Evolutionary conservation across 139 green algal species (phyloP), one percentile per base, ranked within the genome.

Genomic region (Eudorina sp.): DNA sequence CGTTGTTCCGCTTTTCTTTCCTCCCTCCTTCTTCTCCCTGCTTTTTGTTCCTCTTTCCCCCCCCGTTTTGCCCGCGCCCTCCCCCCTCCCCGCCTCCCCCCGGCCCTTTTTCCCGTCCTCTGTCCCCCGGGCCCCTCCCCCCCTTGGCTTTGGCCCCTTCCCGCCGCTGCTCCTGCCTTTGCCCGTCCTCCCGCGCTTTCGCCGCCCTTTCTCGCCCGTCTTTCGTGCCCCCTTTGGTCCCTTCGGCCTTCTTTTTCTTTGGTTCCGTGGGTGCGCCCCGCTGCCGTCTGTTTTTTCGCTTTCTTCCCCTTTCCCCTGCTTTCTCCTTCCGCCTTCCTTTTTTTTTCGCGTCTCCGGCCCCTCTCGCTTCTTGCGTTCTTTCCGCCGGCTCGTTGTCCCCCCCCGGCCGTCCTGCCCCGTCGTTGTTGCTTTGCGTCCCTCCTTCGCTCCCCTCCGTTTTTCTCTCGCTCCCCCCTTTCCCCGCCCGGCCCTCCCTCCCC

Each of bases 41-140:
- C 51, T 16, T 16, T n/a, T 58, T 58, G 27, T 76, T 34, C 41
- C 80, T 87, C 80, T 66, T 53, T 81, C 38, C 55, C 82, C 40
- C 58, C 48, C 66, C 76, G 13, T 70, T n/a, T n/a, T n/a, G n/a
- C 45, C 55, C 66, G 79, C 34, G 38, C 60, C 64, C 38, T 80
- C 45, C 41, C 82, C 66, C 60, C 48, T 60, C 69, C 60, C 51
- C 51, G 51, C 51, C 51, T 58, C 51, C 51, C 51, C n/a, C 51
- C 51, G 51, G 51, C 55, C 82, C 69, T 40, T 88, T 64, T 80
- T 64, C 58, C 55, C 82, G 58, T 34, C 69, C 60, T 80, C 82
- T 45, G 11, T 79, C 18, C 29, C 21, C 40, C n/a, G n/a, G 11
- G 36, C 53, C 82, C 51, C 82, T 40, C 38, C 31, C 38, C 48